A percentile compares a stretch with the other conserved stretches of the same genome.
Evolutionary conservation across 495 filamentous ascomycete genomes (phyloP).

Genomic region (Darksidea phi): DNA sequence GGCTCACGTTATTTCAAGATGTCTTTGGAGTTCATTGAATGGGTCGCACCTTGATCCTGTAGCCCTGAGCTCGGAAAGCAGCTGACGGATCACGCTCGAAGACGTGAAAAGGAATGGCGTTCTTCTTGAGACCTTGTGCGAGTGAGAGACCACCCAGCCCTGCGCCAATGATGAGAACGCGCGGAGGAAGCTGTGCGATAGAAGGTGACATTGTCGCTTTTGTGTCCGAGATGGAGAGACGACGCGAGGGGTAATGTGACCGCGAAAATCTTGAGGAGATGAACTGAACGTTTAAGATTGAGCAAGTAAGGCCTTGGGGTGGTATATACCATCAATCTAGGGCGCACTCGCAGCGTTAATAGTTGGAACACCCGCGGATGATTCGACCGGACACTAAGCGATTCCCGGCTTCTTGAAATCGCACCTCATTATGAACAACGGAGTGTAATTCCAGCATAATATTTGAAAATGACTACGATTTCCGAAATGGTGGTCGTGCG

Average conservation of each 20-base stretch:
- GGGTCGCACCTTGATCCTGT: slow-evolving; percentile 25
- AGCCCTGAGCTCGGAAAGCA: slow-evolving; percentile 29
- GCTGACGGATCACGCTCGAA: slow-evolving; percentile 32
- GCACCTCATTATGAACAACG: neutral
- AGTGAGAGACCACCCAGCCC: slow-evolving; percentile 60
- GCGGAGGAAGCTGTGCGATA: slow-evolving; percentile 14
- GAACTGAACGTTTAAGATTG: no score
- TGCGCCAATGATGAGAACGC: slow-evolving; percentile 57
- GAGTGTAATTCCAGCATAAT: neutral
- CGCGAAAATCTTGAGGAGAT: neutral
- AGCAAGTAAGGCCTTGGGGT: no score
- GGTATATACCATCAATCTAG: no score
- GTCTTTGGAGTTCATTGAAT: neutral
- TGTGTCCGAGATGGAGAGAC: slow-evolving; percentile 13
- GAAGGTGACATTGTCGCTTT: slow-evolving; percentile 15
- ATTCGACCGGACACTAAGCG: slow-evolving; percentile 19
- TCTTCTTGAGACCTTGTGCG: slow-evolving; percentile 56
- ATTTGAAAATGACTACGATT: neutral
- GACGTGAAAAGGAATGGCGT: slow-evolving; percentile 27
- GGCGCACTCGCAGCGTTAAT: neutral
- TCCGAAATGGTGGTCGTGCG: slow-evolving; percentile 9
- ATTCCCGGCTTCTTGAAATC: neutral
- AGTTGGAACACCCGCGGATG: neutral
- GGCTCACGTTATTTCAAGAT: neutral
- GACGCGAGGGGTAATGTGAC: neutral